Percentiles rank a stretch among this genome's conserved stretches.
Evolutionary conservation across 306 rosid genomes (phyloP).

Genomic region (Dalbergia oliveri): DNA sequence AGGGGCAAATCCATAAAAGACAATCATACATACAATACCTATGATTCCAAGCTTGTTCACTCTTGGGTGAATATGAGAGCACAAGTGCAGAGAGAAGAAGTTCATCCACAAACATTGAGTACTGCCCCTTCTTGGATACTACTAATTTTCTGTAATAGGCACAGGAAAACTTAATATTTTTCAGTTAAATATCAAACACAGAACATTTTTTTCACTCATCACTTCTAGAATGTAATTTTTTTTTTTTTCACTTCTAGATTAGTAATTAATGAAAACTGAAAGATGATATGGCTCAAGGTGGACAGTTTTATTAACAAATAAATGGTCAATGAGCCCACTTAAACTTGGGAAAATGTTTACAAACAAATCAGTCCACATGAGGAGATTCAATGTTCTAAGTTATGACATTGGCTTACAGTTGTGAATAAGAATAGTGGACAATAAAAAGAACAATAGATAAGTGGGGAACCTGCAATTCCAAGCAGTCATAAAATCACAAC

Average conservation of each 20-base stretch:
- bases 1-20: slow-evolving; percentile 16
- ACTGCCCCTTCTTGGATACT: slow-evolving; percentile 59
- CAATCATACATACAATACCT: slow-evolving; percentile 64
- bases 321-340: slow-evolving; percentile 2
- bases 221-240: slow-evolving; percentile 8
- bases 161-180: slow-evolving; percentile 7
- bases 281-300: background rate
- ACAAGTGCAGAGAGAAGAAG: slow-evolving; percentile 77
- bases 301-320: slow-evolving; percentile 15
- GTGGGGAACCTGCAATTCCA: slow-evolving; percentile 85
- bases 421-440: slow-evolving; percentile 9
- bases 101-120: slow-evolving; percentile 61
- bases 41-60: slow-evolving; percentile 92
- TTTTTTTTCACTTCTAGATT: background rate
- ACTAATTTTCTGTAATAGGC: slow-evolving; percentile 68
- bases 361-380: slow-evolving; percentile 2
- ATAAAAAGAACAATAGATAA: slow-evolving; percentile 30
- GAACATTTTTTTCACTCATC: slow-evolving; percentile 20
- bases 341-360: background rate
- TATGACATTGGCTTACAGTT: slow-evolving; percentile 12
- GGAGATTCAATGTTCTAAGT: slow-evolving; percentile 18
- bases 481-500: slow-evolving; percentile 87
- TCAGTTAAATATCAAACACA: slow-evolving; percentile 31
- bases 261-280: background rate
- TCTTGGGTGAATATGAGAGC: slow-evolving; percentile 82